These are phyloP conservation scores for Camelina laxa DNA, from an alignment of 345 rosid genomes.

Conservation along the genomic window DNA sequence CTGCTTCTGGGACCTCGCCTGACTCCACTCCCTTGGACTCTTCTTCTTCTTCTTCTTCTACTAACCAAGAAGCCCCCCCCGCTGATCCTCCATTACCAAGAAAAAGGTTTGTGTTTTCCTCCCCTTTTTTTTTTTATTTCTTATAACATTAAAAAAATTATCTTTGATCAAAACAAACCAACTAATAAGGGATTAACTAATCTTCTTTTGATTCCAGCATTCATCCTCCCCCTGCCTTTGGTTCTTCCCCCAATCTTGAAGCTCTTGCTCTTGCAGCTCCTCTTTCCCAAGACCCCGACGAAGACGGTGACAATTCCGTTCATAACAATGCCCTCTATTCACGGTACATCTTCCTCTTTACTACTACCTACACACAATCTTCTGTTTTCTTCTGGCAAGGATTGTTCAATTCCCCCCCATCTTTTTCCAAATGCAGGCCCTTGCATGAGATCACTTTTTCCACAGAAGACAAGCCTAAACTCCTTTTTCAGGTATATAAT, in stretches of 20 bases:
- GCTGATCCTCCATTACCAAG: background rate
- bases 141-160: background rate
- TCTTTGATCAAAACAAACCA: background rate
- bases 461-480: slow-evolving; percentile 92
- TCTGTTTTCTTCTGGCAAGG: background rate
- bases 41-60: background rate
- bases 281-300: slow-evolving; percentile 51
- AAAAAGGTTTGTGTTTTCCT: slow-evolving; percentile 53
- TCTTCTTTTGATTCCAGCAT: slow-evolving; percentile 50
- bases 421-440: slow-evolving; percentile 60
- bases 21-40: slow-evolving; percentile 48
- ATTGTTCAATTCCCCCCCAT: slow-evolving; percentile 7
- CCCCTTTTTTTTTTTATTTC: background rate
- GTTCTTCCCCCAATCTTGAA: slow-evolving; percentile 95
- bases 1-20: slow-evolving; percentile 53
- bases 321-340: slow-evolving; percentile 72
- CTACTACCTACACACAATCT: background rate
- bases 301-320: slow-evolving; percentile 75
- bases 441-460: slow-evolving; percentile 97
- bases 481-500: slow-evolving; percentile 80
- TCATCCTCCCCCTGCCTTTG: slow-evolving; percentile 98
- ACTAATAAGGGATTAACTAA: too few species aligned
- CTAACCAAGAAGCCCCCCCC: too few species aligned
- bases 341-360: slow-evolving; percentile 52
- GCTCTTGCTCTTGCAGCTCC: slow-evolving; percentile 78